phyloP scores from a whole-genome alignment of 768 basidiomycete species.

The Collybia sp. region DNA sequence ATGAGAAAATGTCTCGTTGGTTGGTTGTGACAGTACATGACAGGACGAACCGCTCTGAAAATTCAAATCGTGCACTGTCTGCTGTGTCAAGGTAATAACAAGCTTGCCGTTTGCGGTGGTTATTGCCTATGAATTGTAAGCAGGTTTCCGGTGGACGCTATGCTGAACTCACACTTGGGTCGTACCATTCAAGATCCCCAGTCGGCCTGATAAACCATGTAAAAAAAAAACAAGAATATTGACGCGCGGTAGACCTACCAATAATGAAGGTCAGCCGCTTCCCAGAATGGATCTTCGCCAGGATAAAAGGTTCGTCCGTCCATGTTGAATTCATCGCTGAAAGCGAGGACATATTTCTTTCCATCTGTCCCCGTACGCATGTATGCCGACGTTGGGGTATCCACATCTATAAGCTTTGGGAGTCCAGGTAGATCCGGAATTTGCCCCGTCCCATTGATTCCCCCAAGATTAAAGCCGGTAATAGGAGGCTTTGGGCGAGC shows the following conservation, averaged over 20 bases:
- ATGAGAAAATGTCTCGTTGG: slow-evolving; percentile 12
- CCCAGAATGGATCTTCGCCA: slow-evolving; percentile 83
- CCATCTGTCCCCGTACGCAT: slow-evolving; percentile 73
- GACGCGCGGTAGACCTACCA: slow-evolving; percentile 41
- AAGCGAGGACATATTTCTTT: slow-evolving; percentile 74
- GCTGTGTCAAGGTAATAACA: slow-evolving; percentile 74
- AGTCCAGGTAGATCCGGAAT: slow-evolving; percentile 71
- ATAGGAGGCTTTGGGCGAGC: slow-evolving; percentile 24
- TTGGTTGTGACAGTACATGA: no score
- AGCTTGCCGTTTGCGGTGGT: slow-evolving; percentile 77
- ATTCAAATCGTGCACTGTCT: slow-evolving; percentile 71
- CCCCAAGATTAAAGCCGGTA: slow-evolving; percentile 81
- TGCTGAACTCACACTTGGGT: slow-evolving; percentile 46
- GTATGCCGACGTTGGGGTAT: slow-evolving; percentile 58
- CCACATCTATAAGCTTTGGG: slow-evolving; percentile 67
- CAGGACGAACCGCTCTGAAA: slow-evolving; percentile 65
- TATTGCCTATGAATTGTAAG: slow-evolving; percentile 36
- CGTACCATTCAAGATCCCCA: slow-evolving; percentile 83
- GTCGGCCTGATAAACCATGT: slow-evolving; percentile 42
- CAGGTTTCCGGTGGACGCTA: neutral
- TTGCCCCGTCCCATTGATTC: slow-evolving; percentile 84
- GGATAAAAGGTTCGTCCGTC: slow-evolving; percentile 69
- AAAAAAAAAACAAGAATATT: slow-evolving; percentile 1
- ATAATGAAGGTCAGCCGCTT: slow-evolving; percentile 84
- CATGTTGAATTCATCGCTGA: slow-evolving; percentile 71